phyloP scores from a whole-genome alignment of 108 stramenopile genomes.

The Pseudonitzschia pungens region DNA sequence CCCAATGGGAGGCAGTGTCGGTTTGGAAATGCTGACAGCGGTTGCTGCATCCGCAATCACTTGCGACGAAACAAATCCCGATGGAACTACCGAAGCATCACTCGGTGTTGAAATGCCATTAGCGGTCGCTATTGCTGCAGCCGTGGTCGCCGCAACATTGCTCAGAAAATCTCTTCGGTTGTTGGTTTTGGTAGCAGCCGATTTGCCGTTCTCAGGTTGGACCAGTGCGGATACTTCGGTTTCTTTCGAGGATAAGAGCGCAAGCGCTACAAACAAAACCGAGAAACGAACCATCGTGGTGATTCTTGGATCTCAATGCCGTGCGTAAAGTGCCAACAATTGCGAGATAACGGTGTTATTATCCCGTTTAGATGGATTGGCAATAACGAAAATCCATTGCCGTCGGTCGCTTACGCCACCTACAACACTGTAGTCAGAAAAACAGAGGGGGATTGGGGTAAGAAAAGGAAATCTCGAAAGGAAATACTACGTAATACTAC shows the following conservation, averaged over 20 bases:
- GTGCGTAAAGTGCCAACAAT: no score
- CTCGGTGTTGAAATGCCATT: background rate
- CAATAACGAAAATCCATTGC: no score
- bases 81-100: background rate
- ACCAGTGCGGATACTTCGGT: background rate
- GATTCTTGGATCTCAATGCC: no score
- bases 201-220: background rate
- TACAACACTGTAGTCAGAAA: no score
- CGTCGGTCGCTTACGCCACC: no score
- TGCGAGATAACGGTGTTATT: no score
- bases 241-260: background rate
- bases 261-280: background rate
- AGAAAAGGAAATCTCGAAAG: no score
- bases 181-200: background rate
- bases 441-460: no score
- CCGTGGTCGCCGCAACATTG: background rate
- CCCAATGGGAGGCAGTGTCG: constrained; percentile 56
- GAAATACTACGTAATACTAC: no score
- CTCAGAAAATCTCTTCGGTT: constrained; percentile 7
- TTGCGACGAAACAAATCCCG: background rate
- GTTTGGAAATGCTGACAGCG: background rate
- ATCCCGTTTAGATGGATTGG: no score
- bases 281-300: background rate
- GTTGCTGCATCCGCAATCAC: background rate
- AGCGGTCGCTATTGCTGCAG: constrained; percentile 8